Percentiles rank a stretch among this genome's conserved stretches.
Conservation (phyloP, 768 basidiomycete species). For the Candolleomyces aberdarensis region DNA sequence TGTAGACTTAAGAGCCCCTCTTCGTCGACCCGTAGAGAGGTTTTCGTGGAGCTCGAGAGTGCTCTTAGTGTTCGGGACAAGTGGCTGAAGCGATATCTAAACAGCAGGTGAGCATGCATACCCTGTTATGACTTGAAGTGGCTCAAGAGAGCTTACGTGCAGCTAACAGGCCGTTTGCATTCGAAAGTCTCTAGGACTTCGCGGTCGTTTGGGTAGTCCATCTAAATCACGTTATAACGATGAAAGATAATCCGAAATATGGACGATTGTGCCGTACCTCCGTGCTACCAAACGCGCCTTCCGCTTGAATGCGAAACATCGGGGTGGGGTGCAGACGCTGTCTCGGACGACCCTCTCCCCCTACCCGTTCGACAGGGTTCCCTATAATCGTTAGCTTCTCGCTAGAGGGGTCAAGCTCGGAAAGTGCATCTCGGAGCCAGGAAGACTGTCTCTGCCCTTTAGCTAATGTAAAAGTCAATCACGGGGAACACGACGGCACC, state of each 20-base stretch:
- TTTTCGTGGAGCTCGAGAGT: constrained; percentile 80
- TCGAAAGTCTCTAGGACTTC: constrained; percentile 92
- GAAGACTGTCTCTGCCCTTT: constrained; percentile 53
- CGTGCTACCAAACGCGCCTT: constrained; percentile 80
- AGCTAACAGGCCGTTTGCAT: constrained; percentile 61
- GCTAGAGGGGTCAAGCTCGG: constrained; percentile 87
- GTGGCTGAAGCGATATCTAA: constrained; percentile 82
- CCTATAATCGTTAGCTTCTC: constrained; percentile 79
- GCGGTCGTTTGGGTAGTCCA: constrained; percentile 93
- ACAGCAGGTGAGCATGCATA: neutral
- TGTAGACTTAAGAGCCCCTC: constrained; percentile 85
- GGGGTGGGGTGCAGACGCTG: constrained; percentile 38
- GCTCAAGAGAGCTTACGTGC: constrained; percentile 50
- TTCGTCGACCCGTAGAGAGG: constrained; percentile 82
- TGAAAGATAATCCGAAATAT: neutral
- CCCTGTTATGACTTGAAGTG: neutral
- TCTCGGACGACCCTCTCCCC: constrained; percentile 22
- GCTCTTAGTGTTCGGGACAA: constrained; percentile 71
- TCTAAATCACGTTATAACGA: constrained; percentile 39
- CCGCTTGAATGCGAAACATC: constrained; percentile 77
- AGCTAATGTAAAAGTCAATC: neutral
- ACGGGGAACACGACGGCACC: constrained; percentile 31
- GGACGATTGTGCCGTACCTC: constrained; percentile 47
- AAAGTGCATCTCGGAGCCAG: constrained; percentile 90
- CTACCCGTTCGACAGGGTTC: constrained; percentile 51